Percentiles rank a stretch among this genome's conserved stretches.
phyloP scores from a whole-genome alignment of 140 eudicot genomes.

The Senecio squalidus region DNA sequence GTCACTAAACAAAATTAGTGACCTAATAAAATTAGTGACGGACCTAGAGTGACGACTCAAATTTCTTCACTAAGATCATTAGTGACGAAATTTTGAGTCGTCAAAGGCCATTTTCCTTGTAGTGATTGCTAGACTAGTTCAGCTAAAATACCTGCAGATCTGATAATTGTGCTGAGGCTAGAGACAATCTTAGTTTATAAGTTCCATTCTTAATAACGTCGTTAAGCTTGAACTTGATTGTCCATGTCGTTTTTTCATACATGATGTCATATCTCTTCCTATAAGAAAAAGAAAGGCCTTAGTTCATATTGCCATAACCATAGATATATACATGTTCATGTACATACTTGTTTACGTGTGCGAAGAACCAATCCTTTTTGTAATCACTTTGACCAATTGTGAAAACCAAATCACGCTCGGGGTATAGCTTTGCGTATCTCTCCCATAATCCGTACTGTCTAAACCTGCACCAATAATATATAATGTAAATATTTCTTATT shows the following conservation, averaged over 20 bases:
- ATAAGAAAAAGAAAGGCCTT: not conserved
- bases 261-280: constrained; percentile 36
- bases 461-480: constrained; percentile 29
- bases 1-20: too few species aligned
- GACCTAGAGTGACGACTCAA: too few species aligned
- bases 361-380: constrained; percentile 65
- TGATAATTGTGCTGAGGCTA: constrained; percentile 57
- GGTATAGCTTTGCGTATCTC: constrained; percentile 52
- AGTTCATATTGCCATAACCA: not conserved
- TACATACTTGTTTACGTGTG: constrained; percentile 52
- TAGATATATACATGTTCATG: not conserved
- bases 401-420: constrained; percentile 49
- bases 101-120: too few species aligned
- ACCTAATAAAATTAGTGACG: too few species aligned
- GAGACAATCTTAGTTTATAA: constrained; percentile 53
- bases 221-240: constrained; percentile 42
- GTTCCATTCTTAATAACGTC: constrained; percentile 26
- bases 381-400: constrained; percentile 51
- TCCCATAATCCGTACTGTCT: constrained; percentile 89
- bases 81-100: too few species aligned
- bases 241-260: constrained; percentile 61
- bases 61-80: too few species aligned
- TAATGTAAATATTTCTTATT: not conserved
- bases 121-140: not conserved
- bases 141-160: constrained; percentile 53